These are phyloP conservation scores for Marvania coccoides DNA, from an alignment of 139 green algal genomes.

Conservation along the genomic window DNA sequence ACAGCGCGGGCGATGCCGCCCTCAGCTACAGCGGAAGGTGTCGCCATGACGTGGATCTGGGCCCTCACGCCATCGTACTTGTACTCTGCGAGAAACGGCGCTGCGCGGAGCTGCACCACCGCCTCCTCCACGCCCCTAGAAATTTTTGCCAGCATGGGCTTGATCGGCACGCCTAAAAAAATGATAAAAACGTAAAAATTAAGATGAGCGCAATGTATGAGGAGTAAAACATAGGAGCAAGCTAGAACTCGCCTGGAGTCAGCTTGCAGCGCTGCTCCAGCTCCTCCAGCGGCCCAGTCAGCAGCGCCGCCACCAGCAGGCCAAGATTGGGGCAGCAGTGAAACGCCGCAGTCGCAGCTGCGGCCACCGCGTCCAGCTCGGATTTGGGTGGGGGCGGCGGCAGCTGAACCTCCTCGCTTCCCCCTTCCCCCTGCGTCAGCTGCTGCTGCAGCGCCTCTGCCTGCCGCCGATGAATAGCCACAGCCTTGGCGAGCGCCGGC, in stretches of 20 bases:
- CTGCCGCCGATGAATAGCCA: conserved; percentile 40
- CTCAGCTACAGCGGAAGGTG: not conserved
- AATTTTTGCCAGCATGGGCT: conserved; percentile 86
- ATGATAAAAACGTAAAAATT: not conserved
- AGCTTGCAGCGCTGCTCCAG: conserved; percentile 39
- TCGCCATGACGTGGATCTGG: conserved; percentile 87
- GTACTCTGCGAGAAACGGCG: conserved; percentile 58
- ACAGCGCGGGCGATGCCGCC: not conserved
- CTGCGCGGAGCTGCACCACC: conserved; percentile 37
- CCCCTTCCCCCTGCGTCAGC: not conserved
- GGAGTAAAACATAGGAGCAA: too few species aligned
- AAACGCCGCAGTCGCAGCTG: conserved; percentile 56
- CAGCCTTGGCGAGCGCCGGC: conserved; percentile 56
- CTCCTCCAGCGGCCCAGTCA: conserved; percentile 45
- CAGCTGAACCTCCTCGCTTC: not conserved
- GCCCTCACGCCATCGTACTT: conserved; percentile 87
- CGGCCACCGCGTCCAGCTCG: conserved; percentile 44
- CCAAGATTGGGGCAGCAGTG: conserved; percentile 72
- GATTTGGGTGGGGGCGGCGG: conserved; percentile 27
- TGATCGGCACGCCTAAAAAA: conserved; percentile 64
- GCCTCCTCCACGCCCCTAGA: conserved; percentile 50
- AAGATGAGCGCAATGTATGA: not conserved
- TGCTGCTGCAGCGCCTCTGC: not conserved
- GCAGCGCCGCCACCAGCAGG: conserved; percentile 53
- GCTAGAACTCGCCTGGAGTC: conserved; percentile 28